phyloP scores from a whole-genome alignment of 257 asterid species.

The Jacaranda mimosifolia region DNA sequence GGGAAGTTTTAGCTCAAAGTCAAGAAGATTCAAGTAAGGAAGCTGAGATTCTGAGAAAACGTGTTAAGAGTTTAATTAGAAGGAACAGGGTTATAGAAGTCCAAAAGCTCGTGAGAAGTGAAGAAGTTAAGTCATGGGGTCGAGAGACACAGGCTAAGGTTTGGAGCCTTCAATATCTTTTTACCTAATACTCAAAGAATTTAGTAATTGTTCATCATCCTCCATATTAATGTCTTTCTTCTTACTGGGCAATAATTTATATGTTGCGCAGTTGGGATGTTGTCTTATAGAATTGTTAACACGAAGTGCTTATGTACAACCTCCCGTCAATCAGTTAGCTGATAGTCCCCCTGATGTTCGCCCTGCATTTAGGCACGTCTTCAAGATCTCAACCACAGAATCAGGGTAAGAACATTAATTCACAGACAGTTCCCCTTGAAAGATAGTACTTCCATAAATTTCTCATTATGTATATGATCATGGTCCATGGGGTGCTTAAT shows the following conservation, averaged over 20 bases:
- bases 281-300: conserved; percentile 79
- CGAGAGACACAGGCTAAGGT: conserved; percentile 92
- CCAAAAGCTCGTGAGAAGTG: conserved; percentile 82
- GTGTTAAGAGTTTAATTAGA: conserved; percentile 75
- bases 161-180: conserved; percentile 32
- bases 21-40: conserved; percentile 60
- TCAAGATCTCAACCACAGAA: conserved; percentile 69
- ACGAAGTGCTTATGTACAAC: conserved; percentile 90
- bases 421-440: conserved; percentile 6
- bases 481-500: conserved; percentile 20
- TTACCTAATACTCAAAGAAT: conserved; percentile 26
- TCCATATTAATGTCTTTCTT: conserved; percentile 4
- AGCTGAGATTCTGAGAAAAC: conserved; percentile 62
- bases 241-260: conserved; percentile 34
- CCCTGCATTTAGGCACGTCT: conserved; percentile 91
- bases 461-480: background rate
- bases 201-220: conserved; percentile 3
- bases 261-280: conserved; percentile 88
- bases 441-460: background rate
- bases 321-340: conserved; percentile 74
- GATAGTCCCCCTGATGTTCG: conserved; percentile 93
- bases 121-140: conserved; percentile 80
- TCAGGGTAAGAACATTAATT: conserved; percentile 61
- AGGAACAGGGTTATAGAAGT: conserved; percentile 70
- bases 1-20: conserved; percentile 49